Conservation (phyloP, 192 early-diverging fungal genomes). For the Cetraspora pellucida region DNA sequence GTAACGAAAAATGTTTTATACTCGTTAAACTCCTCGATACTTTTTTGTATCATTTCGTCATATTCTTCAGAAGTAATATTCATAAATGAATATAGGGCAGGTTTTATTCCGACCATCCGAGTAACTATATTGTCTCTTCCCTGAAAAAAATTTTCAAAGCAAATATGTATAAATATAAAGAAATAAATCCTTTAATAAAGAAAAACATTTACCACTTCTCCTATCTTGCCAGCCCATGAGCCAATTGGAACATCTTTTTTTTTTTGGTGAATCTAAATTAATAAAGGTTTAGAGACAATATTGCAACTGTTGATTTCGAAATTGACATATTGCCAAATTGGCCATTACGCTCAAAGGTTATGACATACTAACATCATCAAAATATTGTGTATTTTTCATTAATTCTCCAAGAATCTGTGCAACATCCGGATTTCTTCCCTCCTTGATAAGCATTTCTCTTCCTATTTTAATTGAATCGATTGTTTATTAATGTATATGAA, state of each 20-base stretch:
- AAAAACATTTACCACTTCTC: background rate
- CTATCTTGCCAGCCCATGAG: background rate
- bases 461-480: background rate
- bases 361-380: background rate
- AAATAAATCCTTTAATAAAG: background rate
- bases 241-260: background rate
- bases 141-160: background rate
- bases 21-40: constrained; percentile 14
- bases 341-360: background rate
- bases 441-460: background rate
- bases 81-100: background rate
- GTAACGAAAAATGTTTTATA: constrained; percentile 27
- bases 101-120: constrained; percentile 6
- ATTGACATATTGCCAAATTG: too few species aligned
- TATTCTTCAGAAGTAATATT: constrained; percentile 4
- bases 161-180: background rate
- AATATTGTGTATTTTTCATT: background rate
- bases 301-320: too few species aligned
- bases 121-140: background rate
- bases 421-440: constrained; percentile 4
- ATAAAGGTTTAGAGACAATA: background rate
- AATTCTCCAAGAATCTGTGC: constrained; percentile 3
- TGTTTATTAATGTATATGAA: background rate
- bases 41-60: constrained; percentile 7
- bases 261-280: background rate